Conservation (phyloP, 2,329 filamentous ascomycete genomes). For the Fonsecaea erecta region DNA sequence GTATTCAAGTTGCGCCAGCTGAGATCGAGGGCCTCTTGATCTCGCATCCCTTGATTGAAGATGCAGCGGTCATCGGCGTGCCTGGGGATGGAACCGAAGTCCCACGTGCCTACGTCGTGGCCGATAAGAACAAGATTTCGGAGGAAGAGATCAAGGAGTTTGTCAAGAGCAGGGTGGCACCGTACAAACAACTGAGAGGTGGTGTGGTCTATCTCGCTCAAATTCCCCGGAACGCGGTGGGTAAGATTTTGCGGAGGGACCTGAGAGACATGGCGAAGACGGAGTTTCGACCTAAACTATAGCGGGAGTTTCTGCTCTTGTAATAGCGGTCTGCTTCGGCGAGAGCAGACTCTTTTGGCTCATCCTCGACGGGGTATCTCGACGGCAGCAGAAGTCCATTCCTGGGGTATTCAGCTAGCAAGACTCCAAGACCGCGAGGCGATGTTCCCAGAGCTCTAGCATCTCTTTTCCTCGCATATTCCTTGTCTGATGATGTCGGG, state of each 20-base stretch:
- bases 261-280: slow-evolving; percentile 1
- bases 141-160: slow-evolving; percentile 4
- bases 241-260: not conserved
- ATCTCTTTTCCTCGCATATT: not conserved
- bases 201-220: not conserved
- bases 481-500: not conserved
- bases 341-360: not conserved
- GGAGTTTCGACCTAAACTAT: not conserved
- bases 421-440: not conserved
- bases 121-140: not conserved
- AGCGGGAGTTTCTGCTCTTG: not conserved
- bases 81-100: not conserved
- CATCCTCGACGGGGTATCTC: not conserved
- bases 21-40: not conserved
- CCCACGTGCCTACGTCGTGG: not conserved
- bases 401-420: not conserved
- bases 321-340: not conserved
- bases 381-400: not conserved
- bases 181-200: not conserved
- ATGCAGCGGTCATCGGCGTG: not conserved
- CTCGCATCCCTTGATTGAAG: not conserved
- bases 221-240: not conserved
- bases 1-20: not conserved
- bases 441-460: not conserved
- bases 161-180: not conserved